A percentile compares a stretch with the other conserved stretches of the same genome.
phyloP scores from a whole-genome alignment of 352 stramenopile species.

The Halophytophthora polymorphica region DNA sequence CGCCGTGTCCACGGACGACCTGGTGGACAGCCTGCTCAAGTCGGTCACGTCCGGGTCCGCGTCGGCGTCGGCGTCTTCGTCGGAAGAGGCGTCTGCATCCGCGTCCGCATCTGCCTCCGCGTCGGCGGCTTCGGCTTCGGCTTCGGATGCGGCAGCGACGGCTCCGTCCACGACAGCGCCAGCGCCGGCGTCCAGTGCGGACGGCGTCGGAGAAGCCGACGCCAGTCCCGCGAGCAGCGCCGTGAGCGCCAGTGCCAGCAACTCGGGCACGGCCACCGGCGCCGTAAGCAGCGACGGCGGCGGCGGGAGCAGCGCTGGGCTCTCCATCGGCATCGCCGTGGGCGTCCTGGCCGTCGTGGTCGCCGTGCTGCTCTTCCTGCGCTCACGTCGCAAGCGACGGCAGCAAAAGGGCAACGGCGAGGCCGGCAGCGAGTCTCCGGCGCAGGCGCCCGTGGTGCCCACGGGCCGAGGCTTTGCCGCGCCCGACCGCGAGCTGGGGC shows the following conservation, averaged over 20 bases:
- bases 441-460: slow-evolving; percentile 10
- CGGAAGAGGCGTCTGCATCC: slow-evolving; percentile 5
- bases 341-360: slow-evolving; percentile 28
- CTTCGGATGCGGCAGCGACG: background rate
- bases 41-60: slow-evolving; percentile 24
- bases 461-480: slow-evolving; percentile 25
- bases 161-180: background rate
- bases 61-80: slow-evolving; percentile 1
- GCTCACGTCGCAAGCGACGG: slow-evolving; percentile 9
- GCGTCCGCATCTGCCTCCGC: slow-evolving; percentile 2
- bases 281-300: slow-evolving; percentile 1
- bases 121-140: background rate
- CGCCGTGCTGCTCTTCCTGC: slow-evolving; percentile 20
- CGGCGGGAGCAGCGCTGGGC: slow-evolving; percentile 1
- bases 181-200: slow-evolving; percentile 1
- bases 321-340: slow-evolving; percentile 27
- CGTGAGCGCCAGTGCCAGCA: slow-evolving; percentile 1
- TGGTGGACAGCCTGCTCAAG: slow-evolving; percentile 40
- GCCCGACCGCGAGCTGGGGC: slow-evolving; percentile 24
- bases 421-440: slow-evolving; percentile 4
- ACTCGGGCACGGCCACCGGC: slow-evolving; percentile 11
- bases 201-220: background rate
- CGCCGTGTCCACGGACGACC: slow-evolving; percentile 25
- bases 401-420: slow-evolving; percentile 11
- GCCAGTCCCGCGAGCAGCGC: background rate